phyloP scores from a whole-genome alignment of 345 rosid genomes.

The Mercurialis annua region DNA sequence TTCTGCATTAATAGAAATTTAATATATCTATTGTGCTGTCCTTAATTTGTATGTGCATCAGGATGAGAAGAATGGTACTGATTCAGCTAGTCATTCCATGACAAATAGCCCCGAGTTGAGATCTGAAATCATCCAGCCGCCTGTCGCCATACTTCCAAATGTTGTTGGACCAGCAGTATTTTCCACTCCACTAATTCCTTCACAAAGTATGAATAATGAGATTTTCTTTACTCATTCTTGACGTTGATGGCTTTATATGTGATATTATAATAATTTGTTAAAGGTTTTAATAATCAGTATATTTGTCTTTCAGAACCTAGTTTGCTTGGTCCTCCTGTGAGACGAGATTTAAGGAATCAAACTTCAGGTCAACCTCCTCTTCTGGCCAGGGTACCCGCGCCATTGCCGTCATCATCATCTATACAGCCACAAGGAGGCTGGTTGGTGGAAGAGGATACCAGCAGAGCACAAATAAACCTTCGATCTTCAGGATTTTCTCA shows the following conservation, averaged over 20 bases:
- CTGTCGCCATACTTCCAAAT: constrained; percentile 43
- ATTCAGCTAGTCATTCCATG: constrained; percentile 36
- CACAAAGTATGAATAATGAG: constrained; percentile 55
- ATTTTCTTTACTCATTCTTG: constrained; percentile 1
- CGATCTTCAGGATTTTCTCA: constrained; percentile 28
- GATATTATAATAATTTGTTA: neutral
- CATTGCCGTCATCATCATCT: constrained; percentile 39
- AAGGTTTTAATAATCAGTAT: constrained; percentile 14
- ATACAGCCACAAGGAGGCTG: constrained; percentile 60
- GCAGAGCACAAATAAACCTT: constrained; percentile 27
- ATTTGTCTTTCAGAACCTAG: constrained; percentile 58
- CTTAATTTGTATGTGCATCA: constrained; percentile 19
- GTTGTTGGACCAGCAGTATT: constrained; percentile 36
- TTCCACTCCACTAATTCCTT: constrained; percentile 40
- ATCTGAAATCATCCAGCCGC: constrained; percentile 59
- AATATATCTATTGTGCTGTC: constrained; percentile 5
- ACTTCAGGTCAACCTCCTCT: constrained; percentile 63
- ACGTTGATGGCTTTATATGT: constrained; percentile 14
- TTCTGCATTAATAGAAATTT: neutral
- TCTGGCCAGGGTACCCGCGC: constrained; percentile 54
- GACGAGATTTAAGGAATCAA: constrained; percentile 66
- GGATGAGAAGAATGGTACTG: constrained; percentile 51
- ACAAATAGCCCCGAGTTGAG: constrained; percentile 48
- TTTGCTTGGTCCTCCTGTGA: constrained; percentile 78
- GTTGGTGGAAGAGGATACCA: constrained; percentile 63